A percentile compares a stretch with the other conserved stretches of the same genome.
phyloP scores from a whole-genome alignment of 805 yeast species.

The Saccharomycopsis babjevae region DNA sequence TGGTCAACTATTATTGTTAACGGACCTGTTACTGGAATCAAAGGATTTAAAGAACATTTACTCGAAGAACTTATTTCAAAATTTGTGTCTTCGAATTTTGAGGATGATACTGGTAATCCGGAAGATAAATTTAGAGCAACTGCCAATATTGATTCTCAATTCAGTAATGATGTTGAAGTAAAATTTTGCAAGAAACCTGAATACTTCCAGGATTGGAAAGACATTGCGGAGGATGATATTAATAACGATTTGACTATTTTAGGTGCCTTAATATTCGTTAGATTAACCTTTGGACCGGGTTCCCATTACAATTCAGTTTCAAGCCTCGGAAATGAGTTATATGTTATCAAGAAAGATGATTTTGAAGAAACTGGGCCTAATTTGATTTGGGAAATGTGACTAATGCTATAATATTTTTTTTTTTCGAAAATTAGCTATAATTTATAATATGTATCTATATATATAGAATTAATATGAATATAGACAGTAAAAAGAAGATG shows the following conservation, averaged over 20 bases:
- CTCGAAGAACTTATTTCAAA: slow-evolving; percentile 47
- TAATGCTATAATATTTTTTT: not conserved
- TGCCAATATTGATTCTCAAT: slow-evolving; percentile 40
- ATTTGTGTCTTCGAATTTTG: slow-evolving; percentile 33
- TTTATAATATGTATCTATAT: too few species aligned
- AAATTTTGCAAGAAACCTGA: slow-evolving; percentile 69
- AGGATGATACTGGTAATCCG: slow-evolving; percentile 25
- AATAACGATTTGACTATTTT: slow-evolving; percentile 20
- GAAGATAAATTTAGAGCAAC: slow-evolving; percentile 23
- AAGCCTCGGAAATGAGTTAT: slow-evolving; percentile 17
- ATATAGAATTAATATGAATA: too few species aligned
- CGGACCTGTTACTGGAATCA: slow-evolving; percentile 69
- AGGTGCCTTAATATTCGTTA: slow-evolving; percentile 14
- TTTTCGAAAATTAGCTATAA: not conserved
- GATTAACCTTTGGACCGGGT: slow-evolving; percentile 15
- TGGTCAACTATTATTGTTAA: slow-evolving; percentile 74
- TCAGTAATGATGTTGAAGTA: slow-evolving; percentile 53
- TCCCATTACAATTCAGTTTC: slow-evolving; percentile 9
- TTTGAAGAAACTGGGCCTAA: slow-evolving; percentile 18
- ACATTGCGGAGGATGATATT: slow-evolving; percentile 20
- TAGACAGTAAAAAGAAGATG: too few species aligned
- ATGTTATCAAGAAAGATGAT: slow-evolving; percentile 16
- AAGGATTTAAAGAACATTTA: slow-evolving; percentile 68
- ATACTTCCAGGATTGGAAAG: slow-evolving; percentile 92
- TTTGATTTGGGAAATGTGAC: slow-evolving; percentile 16